Evolutionary conservation across 805 yeast species (phyloP).

Genomic region (Teunomyces pallodes): DNA sequence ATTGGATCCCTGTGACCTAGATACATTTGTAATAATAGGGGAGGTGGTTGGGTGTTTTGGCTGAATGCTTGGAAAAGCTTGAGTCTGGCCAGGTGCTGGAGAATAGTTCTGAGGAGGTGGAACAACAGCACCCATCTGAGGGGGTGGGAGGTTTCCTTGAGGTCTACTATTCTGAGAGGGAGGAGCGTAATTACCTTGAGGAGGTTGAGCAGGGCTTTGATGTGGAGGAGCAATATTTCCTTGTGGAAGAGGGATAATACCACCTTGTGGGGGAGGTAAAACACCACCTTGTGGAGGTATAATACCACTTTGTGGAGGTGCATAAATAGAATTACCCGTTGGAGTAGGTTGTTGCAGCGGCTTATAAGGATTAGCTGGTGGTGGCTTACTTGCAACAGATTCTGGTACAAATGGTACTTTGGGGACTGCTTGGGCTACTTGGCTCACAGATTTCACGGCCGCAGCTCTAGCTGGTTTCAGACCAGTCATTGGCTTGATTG

Average conservation of each 20-base stretch:
- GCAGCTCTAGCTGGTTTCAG: constrained; percentile 31
- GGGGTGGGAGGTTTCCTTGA: not conserved
- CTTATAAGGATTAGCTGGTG: constrained; percentile 19
- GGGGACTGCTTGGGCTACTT: constrained; percentile 10
- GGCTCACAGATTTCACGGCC: constrained; percentile 14
- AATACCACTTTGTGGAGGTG: not conserved
- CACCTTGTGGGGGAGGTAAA: constrained; percentile 1
- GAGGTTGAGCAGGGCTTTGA: not conserved
- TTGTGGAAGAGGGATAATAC: not conserved
- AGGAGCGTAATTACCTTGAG: not conserved
- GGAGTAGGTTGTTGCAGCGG: constrained; percentile 28
- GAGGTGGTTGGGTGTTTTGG: constrained; percentile 10
- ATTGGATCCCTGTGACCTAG: constrained; percentile 17
- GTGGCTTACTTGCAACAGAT: constrained; percentile 12
- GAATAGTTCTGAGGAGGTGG: constrained; percentile 7
- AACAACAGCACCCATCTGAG: not conserved
- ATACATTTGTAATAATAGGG: constrained; percentile 25
- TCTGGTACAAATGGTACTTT: constrained; percentile 9
- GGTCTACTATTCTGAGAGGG: constrained; percentile 2
- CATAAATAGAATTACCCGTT: not conserved
- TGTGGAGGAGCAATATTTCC: constrained; percentile 1
- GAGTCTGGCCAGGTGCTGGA: constrained; percentile 7
- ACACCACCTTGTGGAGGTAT: not conserved
- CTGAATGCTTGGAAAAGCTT: constrained; percentile 10
- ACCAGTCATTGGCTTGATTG: constrained; percentile 32